Base-by-base conservation (phyloP, 2,329 filamentous ascomycete species). In the Xylaria sp. region DNA sequence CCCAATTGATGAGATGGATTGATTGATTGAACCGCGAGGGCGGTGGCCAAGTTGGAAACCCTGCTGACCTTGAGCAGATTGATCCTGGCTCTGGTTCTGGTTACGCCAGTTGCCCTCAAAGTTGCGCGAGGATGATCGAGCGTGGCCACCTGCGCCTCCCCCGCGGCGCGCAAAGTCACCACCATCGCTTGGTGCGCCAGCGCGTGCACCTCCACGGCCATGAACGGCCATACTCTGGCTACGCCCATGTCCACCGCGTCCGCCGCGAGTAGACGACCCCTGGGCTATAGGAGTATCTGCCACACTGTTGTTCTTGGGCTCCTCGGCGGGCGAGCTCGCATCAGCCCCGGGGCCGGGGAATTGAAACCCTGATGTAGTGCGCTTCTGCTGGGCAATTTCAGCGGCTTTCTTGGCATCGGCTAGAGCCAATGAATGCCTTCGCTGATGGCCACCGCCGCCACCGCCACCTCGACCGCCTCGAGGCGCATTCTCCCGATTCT, bases 41-140 rank as follows among this genome's bases (percentile, higher is more conserved):
- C 96, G 93, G 81, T 99, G 96, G 51, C 95, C 93, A 42, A 95
- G 94, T 80, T 98, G 95, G 85, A 98, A 98, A 62, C 88, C 88
- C 79, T 89, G 88, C 79, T 88, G 90, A 75, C 85, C 85, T 65
- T 77, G 79, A 63, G 75, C 78, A 50, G 79, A 61, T 75, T 84
- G 82, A 62, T 91, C 90, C 78, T 93, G 92, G 72, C 89, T 89
- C 81, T 93, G 90, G 76, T 86, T 85, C 72, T 87, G 94, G 77
- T 94, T 97, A 76, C 96, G 92, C 96, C 96, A 99, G 82, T 99
- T 99, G 76, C 94, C 91, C 74, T 99, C 96, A 77, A 98, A 98
- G 82, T 98, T 99, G 71, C 96, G 90, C 27, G 96, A 99, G 11
- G 89, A 89, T 36, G 90, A 91, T 70, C 96, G 89, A 71, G 88